Base-by-base conservation (phyloP, 129 eudicot species). In the Smallanthus sonchifolius region DNA sequence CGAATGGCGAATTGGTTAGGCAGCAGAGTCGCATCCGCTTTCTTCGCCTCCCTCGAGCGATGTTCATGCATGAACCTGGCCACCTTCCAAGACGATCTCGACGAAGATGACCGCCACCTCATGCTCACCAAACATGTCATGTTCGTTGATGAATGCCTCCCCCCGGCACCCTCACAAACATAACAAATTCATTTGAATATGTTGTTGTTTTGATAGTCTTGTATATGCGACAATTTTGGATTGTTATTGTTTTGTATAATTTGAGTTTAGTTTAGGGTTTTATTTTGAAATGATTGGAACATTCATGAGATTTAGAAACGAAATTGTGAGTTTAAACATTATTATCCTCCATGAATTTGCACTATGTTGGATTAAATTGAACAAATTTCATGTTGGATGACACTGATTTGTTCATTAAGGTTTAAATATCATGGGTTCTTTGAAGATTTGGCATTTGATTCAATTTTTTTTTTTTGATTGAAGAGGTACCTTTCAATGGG, bases 41-140 rank as follows among this genome's bases (percentile, higher is more conserved):
- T 90, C 84, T 90, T 90, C 74, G 75, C 89, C 37, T 90, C 94
- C 32, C 86, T 90, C 10, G 94, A 90, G 63, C 85, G 93, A 4
- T 90, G 86, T 79, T 85, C 91, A 2, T 90, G 93, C 75, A 75
- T 90, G 63, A 85, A 81, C 79, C 81, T 90, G 54, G 42, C 80
- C 84, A 90, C 96, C 71, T 51, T 84, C 74, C 85, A 85, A n/a
- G 83, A 70, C 66, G 92, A 76, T n/a, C 36, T 79, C 14, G 86
- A 75, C 7, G 89, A 77, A 9, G 83, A 86, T 10, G 87, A 75
- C 43, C 89, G 84, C 4, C 93, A 93, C 14, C 87, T 90, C 36
- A 81, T 83, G 81, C 81, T 84, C 48, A 76, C 90, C 68, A 80
- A 82, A 39, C 77, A 73, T 60, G 35, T 70, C 3, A 69, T 77